phyloP scores from a whole-genome alignment of 1,284 basidiomycete genomes.

The Neolentinus lepideus region DNA sequence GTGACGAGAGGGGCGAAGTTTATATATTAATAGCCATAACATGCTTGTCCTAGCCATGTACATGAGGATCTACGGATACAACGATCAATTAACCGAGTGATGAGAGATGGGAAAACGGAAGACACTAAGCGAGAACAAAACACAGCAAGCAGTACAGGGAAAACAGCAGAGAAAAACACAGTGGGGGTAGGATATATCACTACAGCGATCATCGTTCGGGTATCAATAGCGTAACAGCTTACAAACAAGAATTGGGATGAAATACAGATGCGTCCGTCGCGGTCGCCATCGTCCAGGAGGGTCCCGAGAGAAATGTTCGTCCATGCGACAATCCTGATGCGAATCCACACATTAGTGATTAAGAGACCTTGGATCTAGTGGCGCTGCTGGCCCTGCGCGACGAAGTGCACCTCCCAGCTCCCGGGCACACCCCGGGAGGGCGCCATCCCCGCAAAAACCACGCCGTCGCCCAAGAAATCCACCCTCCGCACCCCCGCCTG shows the following conservation, averaged over 20 bases:
- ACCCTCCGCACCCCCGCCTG: conserved; percentile 9
- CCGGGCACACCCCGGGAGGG: conserved; percentile 9
- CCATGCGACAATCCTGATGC: no score
- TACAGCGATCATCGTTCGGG: not conserved
- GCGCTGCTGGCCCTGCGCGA: no score
- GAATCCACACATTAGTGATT: no score
- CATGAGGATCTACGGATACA: no score
- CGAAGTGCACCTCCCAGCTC: not conserved
- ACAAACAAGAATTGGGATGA: not conserved
- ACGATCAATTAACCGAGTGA: no score
- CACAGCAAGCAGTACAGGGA: not conserved
- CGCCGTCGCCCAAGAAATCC: conserved; percentile 11
- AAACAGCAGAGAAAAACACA: not conserved
- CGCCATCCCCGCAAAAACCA: conserved; percentile 11
- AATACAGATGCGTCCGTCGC: not conserved
- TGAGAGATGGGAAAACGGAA: no score
- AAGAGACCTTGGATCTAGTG: no score
- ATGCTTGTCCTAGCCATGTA: no score
- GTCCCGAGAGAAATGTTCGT: not conserved
- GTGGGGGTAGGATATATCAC: not conserved
- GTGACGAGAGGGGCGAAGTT: no score
- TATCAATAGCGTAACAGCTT: not conserved
- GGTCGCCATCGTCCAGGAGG: not conserved
- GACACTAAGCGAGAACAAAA: not conserved
- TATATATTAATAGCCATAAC: no score